These are phyloP conservation scores for Pueraria montana DNA, from an alignment of 306 rosid genomes.

Conservation along the genomic window DNA sequence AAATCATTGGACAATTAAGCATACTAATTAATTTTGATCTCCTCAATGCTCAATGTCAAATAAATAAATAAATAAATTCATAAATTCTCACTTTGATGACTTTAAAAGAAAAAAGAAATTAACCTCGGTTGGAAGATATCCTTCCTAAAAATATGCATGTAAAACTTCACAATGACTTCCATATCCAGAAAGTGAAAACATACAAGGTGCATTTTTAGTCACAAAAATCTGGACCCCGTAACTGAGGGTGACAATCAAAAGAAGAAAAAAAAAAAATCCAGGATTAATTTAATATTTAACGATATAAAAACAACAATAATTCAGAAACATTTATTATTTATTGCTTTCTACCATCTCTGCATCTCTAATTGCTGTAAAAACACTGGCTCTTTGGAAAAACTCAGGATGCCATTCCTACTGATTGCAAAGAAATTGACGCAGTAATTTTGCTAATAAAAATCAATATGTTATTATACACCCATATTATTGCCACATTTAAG, in stretches of 20 bases:
- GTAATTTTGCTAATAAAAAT: slow-evolving; percentile 47
- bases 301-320: slow-evolving; percentile 25
- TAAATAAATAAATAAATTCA: too few species aligned
- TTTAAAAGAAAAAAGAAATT: too few species aligned
- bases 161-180: neutral
- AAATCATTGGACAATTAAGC: neutral
- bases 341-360: slow-evolving; percentile 46
- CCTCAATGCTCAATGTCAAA: too few species aligned
- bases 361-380: slow-evolving; percentile 46
- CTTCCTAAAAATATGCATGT: neutral
- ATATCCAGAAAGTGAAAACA: neutral
- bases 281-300: too few species aligned
- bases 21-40: too few species aligned
- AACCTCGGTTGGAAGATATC: neutral
- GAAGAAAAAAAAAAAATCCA: neutral
- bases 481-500: slow-evolving; percentile 38
- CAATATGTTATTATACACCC: slow-evolving; percentile 36
- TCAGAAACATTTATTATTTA: slow-evolving; percentile 50
- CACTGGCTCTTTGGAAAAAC: slow-evolving; percentile 58
- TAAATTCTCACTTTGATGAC: too few species aligned
- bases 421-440: slow-evolving; percentile 27
- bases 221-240: neutral
- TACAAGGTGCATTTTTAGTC: neutral
- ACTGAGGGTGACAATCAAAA: too few species aligned
- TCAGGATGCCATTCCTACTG: slow-evolving; percentile 41